Evolutionary conservation across 208 protist species (phyloP).

Genomic region (Trypanosoma vivax): DNA sequence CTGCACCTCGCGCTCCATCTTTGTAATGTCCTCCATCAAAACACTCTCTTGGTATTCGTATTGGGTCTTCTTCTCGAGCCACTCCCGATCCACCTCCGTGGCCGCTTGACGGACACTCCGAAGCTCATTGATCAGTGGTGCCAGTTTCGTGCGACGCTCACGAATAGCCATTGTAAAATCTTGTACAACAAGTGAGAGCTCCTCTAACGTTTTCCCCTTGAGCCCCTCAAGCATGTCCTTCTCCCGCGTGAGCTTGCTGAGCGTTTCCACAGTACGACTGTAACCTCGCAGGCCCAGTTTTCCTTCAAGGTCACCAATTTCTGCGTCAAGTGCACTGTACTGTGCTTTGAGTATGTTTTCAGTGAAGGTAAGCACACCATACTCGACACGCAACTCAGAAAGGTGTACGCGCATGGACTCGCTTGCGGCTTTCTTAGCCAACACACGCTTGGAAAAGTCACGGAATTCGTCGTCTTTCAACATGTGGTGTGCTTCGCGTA

Average conservation of each 20-base stretch:
- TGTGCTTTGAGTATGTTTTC: slow-evolving; percentile 65
- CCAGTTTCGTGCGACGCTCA: slow-evolving; percentile 74
- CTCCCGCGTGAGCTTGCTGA: slow-evolving; percentile 75
- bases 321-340: slow-evolving; percentile 59
- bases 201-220: slow-evolving; percentile 86
- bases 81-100: slow-evolving; percentile 81
- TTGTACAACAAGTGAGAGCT: slow-evolving; percentile 85
- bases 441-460: slow-evolving; percentile 75
- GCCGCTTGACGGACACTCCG: slow-evolving; percentile 73
- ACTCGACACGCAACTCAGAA: slow-evolving; percentile 79
- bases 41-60: slow-evolving; percentile 82
- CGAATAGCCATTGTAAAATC: slow-evolving; percentile 82
- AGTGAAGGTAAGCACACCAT: slow-evolving; percentile 81
- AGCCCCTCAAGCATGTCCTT: slow-evolving; percentile 81
- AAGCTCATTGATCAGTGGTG: slow-evolving; percentile 86
- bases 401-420: slow-evolving; percentile 77
- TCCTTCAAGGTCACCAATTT: slow-evolving; percentile 76
- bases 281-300: slow-evolving; percentile 84
- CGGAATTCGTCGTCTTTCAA: slow-evolving; percentile 81
- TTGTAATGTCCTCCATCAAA: slow-evolving; percentile 81
- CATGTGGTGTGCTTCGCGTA: slow-evolving; percentile 78
- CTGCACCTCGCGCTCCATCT: slow-evolving; percentile 77
- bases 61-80: slow-evolving; percentile 73
- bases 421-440: slow-evolving; percentile 76
- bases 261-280: slow-evolving; percentile 70